Percentiles rank a stretch among this genome's conserved stretches.
Conservation (phyloP, 257 asterid genomes). For the Solanum peruvianum region DNA sequence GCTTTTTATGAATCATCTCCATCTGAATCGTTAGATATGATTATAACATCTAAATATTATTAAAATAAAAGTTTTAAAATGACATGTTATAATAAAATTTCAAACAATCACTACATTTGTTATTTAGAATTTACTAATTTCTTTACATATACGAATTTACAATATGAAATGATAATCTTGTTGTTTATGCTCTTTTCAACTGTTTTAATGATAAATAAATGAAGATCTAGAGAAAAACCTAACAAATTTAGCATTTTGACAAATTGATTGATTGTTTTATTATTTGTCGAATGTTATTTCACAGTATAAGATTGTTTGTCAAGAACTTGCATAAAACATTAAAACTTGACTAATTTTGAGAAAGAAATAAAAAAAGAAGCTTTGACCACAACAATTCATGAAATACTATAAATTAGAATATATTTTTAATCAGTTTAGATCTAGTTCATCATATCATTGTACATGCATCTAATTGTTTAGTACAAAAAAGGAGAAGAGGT, state of each 20-base stretch:
- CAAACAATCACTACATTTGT: background rate
- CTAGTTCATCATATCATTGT: too few relatives aligned
- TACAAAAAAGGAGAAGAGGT: too few relatives aligned
- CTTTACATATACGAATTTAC: background rate
- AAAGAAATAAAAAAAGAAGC: too few relatives aligned
- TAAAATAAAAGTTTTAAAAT: background rate
- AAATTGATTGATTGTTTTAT: background rate
- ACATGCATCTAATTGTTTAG: too few relatives aligned
- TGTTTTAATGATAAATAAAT: too few relatives aligned
- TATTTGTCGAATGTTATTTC: too few relatives aligned
- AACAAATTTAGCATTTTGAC: background rate
- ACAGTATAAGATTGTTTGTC: too few relatives aligned
- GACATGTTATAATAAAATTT: background rate
- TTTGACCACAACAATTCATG: too few relatives aligned
- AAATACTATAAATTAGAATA: too few relatives aligned
- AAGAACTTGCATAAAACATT: too few relatives aligned
- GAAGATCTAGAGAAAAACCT: background rate
- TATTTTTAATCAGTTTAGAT: too few relatives aligned
- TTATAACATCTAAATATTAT: background rate
- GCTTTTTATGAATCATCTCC: background rate
- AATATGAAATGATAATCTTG: background rate
- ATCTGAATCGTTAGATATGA: background rate
- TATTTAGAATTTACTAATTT: background rate
- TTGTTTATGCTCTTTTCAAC: background rate
- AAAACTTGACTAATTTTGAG: too few relatives aligned